These are phyloP conservation scores for Plectosphaerella plurivora DNA, from an alignment of 2,329 filamentous ascomycete species.

Conservation along the genomic window DNA sequence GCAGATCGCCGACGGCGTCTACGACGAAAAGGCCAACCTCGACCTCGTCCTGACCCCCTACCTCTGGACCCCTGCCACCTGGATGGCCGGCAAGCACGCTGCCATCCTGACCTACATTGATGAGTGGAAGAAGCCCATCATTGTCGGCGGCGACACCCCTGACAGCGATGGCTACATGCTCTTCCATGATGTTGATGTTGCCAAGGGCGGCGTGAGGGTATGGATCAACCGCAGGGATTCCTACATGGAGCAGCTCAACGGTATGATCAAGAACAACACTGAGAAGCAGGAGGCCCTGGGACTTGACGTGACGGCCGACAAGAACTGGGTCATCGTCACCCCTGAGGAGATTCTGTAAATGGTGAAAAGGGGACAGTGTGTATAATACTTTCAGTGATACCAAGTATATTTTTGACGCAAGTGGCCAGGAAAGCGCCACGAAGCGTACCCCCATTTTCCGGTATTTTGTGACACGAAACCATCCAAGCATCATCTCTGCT, in stretches of 20 bases:
- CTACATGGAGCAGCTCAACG: constrained; percentile 26
- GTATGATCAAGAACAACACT: constrained; percentile 29
- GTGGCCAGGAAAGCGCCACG: too few relatives aligned
- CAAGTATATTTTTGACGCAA: too few relatives aligned
- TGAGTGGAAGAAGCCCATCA: constrained; percentile 35
- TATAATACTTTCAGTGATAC: too few relatives aligned
- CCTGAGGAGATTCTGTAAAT: constrained; percentile 30
- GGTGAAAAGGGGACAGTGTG: too few relatives aligned
- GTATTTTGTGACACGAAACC: too few relatives aligned
- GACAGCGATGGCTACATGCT: constrained; percentile 38
- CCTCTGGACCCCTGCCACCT: constrained; percentile 37
- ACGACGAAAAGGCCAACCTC: constrained; percentile 28
- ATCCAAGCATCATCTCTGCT: too few relatives aligned
- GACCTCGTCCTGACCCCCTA: constrained; percentile 33
- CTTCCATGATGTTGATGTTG: constrained; percentile 37
- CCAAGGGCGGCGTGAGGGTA: constrained; percentile 33
- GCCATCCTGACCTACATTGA: constrained; percentile 37
- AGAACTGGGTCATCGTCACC: constrained; percentile 39
- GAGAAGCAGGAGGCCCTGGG: constrained; percentile 27
- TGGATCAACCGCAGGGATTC: constrained; percentile 37
- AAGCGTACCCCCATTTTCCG: too few relatives aligned
- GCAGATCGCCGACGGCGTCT: constrained; percentile 31
- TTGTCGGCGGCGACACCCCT: constrained; percentile 38
- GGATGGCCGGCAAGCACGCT: constrained; percentile 39
- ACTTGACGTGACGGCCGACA: constrained; percentile 33